Evolutionary conservation across 257 asterid species (phyloP), one percentile per base, ranked within the genome.

Genomic region (Fraxinus anomala): DNA sequence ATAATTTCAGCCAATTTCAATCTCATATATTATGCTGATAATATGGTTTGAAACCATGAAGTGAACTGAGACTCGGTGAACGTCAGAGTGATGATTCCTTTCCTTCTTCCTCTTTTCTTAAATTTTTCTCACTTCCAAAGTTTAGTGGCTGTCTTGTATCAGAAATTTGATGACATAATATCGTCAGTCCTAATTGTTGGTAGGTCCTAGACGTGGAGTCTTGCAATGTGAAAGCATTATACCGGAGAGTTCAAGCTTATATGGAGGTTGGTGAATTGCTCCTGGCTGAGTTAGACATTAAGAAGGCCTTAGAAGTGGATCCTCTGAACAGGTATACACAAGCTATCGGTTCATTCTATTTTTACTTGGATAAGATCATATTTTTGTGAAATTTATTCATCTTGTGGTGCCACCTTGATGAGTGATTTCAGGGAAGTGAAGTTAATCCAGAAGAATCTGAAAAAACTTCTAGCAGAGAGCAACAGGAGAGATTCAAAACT

Each of bases 121-220:
- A 23, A 13, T 5, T 42, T 76, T 63, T 30, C 13, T 10, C 51
- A 26, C 34, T 19, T 72, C 12, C 26, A 0, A 26, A 40, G 76
- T 8, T 63, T 73, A 54, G 70, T 83, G 72, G 79, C 51, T 4
- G 19, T 36, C 78, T n/a, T n/a, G 31, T 67, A 19, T 9, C 19
- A 81, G 19, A 63, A 36, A 36, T 49, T 73, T 39, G 74, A 19
- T 49, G 11, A 9, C 10, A 16, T 5, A 7, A 30, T 69, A 59
- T 65, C 59, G 5, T 42, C 30, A 70, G 28, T 39, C 69, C 13
- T 37, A 39, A 69, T 37, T 40, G n/a, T 47, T 51, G 61, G 24
- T 70, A 91, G 97, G 88, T 88, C 78, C 88, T 91, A 37, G 85
- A 83, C 65, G 72, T 85, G 47, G 93, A 91, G 82, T 85, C 82